These are phyloP conservation scores for Globisporangium megalacanthum DNA, from an alignment of 352 stramenopile genomes.

Conservation along the genomic window DNA sequence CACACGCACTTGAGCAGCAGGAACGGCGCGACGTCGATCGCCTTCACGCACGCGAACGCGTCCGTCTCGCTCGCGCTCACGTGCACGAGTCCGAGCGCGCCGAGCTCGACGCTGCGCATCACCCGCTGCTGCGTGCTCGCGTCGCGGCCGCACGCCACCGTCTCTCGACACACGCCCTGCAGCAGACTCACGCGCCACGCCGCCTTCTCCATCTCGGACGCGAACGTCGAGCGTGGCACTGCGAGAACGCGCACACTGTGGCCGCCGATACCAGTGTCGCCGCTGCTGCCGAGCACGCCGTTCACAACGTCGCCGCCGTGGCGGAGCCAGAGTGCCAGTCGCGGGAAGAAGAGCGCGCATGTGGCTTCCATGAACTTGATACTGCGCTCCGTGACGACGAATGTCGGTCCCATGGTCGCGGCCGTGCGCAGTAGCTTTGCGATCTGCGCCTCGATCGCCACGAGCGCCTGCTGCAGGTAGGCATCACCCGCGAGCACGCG, in stretches of 20 bases:
- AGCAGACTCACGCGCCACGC: conserved; percentile 41
- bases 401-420: conserved; percentile 34
- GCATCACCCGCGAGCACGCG: conserved; percentile 21
- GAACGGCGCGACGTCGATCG: conserved; percentile 25
- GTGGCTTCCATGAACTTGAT: conserved; percentile 39
- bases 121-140: conserved; percentile 8
- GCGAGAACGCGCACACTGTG: conserved; percentile 28
- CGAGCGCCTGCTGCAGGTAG: conserved; percentile 50
- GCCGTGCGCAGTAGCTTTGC: conserved; percentile 36
- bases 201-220: conserved; percentile 23
- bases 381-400: conserved; percentile 46
- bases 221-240: conserved; percentile 30
- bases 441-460: conserved; percentile 45
- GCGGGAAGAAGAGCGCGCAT: conserved; percentile 45
- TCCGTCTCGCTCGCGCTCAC: conserved; percentile 24
- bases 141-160: conserved; percentile 13
- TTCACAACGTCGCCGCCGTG: neutral
- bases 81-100: conserved; percentile 39
- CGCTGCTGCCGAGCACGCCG: neutral
- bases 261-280: too few relatives aligned
- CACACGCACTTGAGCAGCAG: conserved; percentile 40
- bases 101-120: conserved; percentile 12
- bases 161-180: conserved; percentile 31
- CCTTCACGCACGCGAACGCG: conserved; percentile 27
- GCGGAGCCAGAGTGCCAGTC: conserved; percentile 34